Evolutionary conservation across 768 basidiomycete genomes (phyloP), one percentile per base, ranked within the genome.

Genomic region (Lactarius quietus): DNA sequence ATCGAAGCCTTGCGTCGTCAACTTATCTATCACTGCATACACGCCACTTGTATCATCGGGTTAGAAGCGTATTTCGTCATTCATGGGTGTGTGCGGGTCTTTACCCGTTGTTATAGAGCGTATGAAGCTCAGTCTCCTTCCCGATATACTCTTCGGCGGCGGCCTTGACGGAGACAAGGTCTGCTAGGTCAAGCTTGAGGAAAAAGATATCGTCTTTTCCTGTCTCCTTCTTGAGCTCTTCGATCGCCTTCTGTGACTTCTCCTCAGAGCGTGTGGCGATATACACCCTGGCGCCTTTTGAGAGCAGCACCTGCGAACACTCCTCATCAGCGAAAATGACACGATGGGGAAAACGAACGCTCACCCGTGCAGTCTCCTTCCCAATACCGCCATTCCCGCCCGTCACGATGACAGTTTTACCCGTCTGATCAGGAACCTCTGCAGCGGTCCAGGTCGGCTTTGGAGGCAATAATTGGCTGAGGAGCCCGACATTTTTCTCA

Each of bases 181-280:
- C 68, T 9, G 75, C 73, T 17, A 80, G 73, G 59, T 82, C 79
- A 23, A 81, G 72, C 38, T 70, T 68, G 17, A 82, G 70, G 67
- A 74, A 68, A 57, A 56, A 57, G 15, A 66, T 28, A 38, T 53
- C 38, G 7, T 56, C 60, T 3, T 69, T 69, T 39, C 61, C 64
- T 3, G 72, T 73, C 17, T 61, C 63, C 10, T 55, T 35, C 54
- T 70, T 66, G 39, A 73, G 58, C n/a, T 68, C 64, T 5, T 67
- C 63, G 31, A 73, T 73, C 14, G 70, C 69, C 6, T 23, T 59
- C 20, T 68, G 43, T 17, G 69, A 61, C 62, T 68, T 73, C 28
- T 61, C 65, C 48, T 65, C 58, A 4, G 67, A 69, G 10, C 75
- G 74, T 3, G 74, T 68, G 12, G 72, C 73, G 23, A 76, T 62